Percentiles rank a stretch among this genome's conserved stretches.
Evolutionary conservation across 305 asterid species (phyloP).

Genomic region (Fraxinus ornus): DNA sequence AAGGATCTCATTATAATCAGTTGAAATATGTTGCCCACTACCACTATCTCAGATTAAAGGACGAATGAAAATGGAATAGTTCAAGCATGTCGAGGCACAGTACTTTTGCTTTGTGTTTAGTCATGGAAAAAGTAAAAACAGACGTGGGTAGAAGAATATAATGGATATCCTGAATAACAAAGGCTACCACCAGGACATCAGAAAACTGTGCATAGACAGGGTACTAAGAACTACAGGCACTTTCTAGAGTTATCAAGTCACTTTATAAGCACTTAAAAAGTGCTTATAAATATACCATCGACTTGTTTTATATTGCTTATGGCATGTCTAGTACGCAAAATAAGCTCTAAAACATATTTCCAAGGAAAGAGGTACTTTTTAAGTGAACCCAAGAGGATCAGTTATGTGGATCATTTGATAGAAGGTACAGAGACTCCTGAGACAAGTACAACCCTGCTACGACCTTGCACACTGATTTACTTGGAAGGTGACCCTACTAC

Average conservation of each 20-base stretch:
- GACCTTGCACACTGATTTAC: slow-evolving; percentile 2
- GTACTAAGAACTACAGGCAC: not conserved
- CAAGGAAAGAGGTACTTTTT: not conserved
- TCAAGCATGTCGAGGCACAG: not conserved
- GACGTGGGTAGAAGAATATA: too few species aligned
- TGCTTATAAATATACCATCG: too few species aligned
- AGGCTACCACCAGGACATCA: not conserved
- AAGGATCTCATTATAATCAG: not conserved
- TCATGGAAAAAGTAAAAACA: too few species aligned
- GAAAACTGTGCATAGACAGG: not conserved
- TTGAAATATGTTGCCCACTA: not conserved
- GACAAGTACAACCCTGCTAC: not conserved
- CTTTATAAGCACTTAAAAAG: not conserved
- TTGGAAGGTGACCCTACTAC: not conserved
- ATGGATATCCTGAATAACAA: not conserved
- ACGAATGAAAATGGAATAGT: not conserved
- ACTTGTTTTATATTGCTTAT: too few species aligned
- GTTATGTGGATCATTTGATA: not conserved
- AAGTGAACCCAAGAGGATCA: not conserved
- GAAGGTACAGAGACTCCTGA: not conserved
- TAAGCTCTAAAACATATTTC: not conserved
- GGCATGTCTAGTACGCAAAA: not conserved
- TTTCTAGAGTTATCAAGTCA: not conserved
- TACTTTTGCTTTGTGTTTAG: not conserved
- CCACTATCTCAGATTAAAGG: not conserved